phyloP scores from a whole-genome alignment of 306 rosid species.

The Rubus parviflorus region DNA sequence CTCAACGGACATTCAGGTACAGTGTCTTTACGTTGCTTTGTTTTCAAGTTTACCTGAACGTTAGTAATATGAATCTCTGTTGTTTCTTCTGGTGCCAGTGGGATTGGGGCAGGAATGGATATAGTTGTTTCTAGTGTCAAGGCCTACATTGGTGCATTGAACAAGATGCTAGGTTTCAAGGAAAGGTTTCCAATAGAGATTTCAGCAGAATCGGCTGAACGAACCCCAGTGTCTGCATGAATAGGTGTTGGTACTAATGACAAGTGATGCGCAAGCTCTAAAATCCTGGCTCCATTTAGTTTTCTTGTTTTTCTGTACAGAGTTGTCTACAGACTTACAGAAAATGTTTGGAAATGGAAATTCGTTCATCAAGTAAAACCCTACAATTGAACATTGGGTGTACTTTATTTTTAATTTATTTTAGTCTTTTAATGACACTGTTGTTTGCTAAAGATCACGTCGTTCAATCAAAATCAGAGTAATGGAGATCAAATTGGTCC shows the following conservation, averaged over 20 bases:
- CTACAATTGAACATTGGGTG: neutral
- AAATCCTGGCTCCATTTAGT: neutral
- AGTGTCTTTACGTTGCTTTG: constrained; percentile 9
- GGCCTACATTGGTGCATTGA: constrained; percentile 82
- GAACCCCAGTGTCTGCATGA: constrained; percentile 36
- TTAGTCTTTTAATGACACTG: neutral
- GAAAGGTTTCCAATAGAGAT: constrained; percentile 23
- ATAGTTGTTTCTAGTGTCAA: constrained; percentile 92
- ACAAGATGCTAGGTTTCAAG: constrained; percentile 81
- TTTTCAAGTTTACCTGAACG: constrained; percentile 15
- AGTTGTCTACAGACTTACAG: neutral
- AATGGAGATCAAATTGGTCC: too few relatives aligned
- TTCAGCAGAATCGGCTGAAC: constrained; percentile 39
- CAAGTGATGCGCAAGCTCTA: neutral
- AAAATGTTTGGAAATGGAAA: neutral
- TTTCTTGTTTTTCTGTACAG: neutral
- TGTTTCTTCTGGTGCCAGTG: constrained; percentile 44
- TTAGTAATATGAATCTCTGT: neutral
- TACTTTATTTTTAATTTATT: neutral
- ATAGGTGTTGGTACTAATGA: neutral
- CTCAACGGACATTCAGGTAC: constrained; percentile 77
- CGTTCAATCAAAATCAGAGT: too few relatives aligned
- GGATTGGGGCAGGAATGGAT: constrained; percentile 90
- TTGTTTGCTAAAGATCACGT: neutral
- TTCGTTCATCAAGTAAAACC: neutral